Evolutionary conservation across 2,329 filamentous ascomycete genomes (phyloP).

Genomic region (Aspergillus fijiensis): DNA sequence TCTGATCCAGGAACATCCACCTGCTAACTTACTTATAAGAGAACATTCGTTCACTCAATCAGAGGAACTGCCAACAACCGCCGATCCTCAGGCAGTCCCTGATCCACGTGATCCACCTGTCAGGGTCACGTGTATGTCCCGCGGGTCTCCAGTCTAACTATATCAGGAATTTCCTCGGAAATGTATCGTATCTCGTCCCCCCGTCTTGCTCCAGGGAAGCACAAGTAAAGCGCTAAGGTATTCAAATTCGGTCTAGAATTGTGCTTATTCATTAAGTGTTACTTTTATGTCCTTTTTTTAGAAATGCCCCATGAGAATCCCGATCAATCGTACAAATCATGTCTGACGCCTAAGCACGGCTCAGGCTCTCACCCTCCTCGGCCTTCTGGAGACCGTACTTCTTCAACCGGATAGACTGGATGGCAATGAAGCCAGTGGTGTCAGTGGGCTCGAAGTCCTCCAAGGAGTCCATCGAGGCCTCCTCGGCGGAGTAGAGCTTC

Average conservation of each 20-base stretch:
- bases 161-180: neutral
- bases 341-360: slow-evolving; percentile 11
- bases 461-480: slow-evolving; percentile 69
- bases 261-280: neutral
- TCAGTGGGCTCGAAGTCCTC: slow-evolving; percentile 66
- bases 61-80: neutral
- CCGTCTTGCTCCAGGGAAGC: too few relatives aligned
- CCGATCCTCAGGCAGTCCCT: neutral
- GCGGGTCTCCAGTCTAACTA: neutral
- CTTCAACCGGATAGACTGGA: slow-evolving; percentile 42
- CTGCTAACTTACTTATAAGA: too few relatives aligned
- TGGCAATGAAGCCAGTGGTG: slow-evolving; percentile 62
- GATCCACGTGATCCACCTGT: neutral
- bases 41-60: too few relatives aligned
- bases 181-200: too few relatives aligned
- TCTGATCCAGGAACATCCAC: too few relatives aligned
- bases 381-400: slow-evolving; percentile 41
- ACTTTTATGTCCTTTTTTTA: neutral
- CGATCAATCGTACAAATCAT: neutral
- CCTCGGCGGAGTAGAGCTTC: slow-evolving; percentile 67
- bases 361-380: slow-evolving; percentile 18
- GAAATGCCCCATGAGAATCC: neutral
- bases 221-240: too few relatives aligned
- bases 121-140: neutral
- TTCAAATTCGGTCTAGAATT: neutral